Percentiles rank a stretch among this genome's conserved stretches.
Conservation (phyloP, 2,329 filamentous ascomycete species). For the Xylaria sp. region DNA sequence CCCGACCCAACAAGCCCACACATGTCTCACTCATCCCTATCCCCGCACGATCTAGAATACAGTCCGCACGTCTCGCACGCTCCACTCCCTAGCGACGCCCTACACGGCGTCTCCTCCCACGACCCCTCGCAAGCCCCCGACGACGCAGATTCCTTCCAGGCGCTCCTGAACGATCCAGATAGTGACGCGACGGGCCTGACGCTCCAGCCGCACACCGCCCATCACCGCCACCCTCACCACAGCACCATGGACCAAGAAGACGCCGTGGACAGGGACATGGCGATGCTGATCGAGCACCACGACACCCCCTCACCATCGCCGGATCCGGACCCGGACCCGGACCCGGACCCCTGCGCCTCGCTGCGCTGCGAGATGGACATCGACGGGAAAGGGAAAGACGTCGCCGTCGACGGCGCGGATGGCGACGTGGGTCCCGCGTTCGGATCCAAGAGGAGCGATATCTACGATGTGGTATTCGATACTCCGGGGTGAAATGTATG, state of each 20-base stretch:
- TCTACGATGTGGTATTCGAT: conserved; percentile 46
- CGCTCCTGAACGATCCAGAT: conserved; percentile 62
- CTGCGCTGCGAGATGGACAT: conserved; percentile 42
- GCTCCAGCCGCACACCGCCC: conserved; percentile 34
- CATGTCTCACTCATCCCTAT: conserved; percentile 50
- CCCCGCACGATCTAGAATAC: conserved; percentile 39
- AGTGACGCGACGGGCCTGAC: conserved; percentile 46
- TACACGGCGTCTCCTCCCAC: conserved; percentile 18
- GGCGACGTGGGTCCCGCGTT: conserved; percentile 10
- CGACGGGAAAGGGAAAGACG: conserved; percentile 21
- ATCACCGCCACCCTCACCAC: conserved; percentile 26
- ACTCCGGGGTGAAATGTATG: conserved; percentile 12
- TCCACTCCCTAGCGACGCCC: conserved; percentile 9
- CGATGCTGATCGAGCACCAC: conserved; percentile 49
- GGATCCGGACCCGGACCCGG: too few relatives aligned
- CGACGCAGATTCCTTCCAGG: conserved; percentile 64
- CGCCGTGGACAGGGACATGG: conserved; percentile 48
- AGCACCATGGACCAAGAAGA: conserved; percentile 34
- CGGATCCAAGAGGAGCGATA: conserved; percentile 43
- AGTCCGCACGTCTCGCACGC: conserved; percentile 39
- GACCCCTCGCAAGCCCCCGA: conserved; percentile 36
- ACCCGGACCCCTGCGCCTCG: conserved; percentile 13
- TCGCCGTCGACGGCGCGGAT: background rate
- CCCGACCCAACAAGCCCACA: conserved; percentile 11
- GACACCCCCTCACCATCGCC: conserved; percentile 29